Percentiles rank a stretch among this genome's conserved stretches.
Conservation (phyloP, 768 basidiomycete genomes). For the Termitomyces sp. region DNA sequence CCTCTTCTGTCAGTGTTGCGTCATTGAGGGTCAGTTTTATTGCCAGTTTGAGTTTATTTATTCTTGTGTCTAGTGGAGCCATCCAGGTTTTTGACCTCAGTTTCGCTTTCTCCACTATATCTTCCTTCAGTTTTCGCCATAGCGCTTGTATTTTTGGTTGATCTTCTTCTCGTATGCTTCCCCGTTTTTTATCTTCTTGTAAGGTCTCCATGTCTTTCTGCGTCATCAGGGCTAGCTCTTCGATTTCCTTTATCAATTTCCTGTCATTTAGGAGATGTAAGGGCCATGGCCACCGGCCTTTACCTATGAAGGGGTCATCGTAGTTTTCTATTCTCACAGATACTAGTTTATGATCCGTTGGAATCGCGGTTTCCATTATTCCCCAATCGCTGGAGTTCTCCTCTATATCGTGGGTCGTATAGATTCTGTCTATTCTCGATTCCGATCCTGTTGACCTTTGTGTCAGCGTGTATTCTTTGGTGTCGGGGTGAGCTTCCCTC, state of each 20-base stretch:
- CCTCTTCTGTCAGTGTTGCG: background rate
- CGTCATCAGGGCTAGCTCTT: rapidly evolving
- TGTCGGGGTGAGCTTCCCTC: background rate
- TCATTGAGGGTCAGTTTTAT: background rate
- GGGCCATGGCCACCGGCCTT: background rate
- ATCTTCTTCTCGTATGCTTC: no score
- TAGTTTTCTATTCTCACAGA: background rate
- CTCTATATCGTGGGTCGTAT: background rate
- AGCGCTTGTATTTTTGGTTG: no score
- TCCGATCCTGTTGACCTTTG: background rate
- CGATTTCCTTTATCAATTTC: background rate
- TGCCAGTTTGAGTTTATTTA: rapidly evolving
- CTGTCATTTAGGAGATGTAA: background rate
- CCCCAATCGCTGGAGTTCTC: background rate
- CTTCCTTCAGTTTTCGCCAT: background rate
- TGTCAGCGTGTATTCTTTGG: background rate
- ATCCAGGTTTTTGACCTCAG: background rate
- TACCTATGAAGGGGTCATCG: background rate
- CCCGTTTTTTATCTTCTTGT: no score
- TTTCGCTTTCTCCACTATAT: rapidly evolving
- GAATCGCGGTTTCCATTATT: background rate
- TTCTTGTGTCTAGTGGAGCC: background rate
- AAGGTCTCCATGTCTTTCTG: no score
- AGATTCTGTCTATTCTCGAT: background rate
- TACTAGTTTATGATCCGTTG: background rate